These are phyloP conservation scores for Sporothrix phasma DNA, from an alignment of 2,329 filamentous ascomycete species.

Conservation along the genomic window DNA sequence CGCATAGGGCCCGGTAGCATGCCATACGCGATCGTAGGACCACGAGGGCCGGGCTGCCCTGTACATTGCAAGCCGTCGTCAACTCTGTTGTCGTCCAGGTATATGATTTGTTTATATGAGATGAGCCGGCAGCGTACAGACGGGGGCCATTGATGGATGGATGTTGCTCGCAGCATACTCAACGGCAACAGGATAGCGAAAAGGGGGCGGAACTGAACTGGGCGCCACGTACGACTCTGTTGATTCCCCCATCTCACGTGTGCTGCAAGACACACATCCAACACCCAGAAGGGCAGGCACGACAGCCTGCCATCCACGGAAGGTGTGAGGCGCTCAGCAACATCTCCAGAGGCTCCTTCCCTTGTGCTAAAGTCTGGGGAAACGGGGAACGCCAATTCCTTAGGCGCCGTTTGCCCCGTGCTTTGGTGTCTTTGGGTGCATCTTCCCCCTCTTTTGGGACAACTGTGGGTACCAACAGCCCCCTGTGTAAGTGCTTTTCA, in stretches of 20 bases:
- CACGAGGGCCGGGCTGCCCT: constrained; percentile 15
- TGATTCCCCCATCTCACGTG: too few relatives aligned
- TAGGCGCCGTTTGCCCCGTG: constrained; percentile 8
- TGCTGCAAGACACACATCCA: too few relatives aligned
- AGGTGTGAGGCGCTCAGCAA: background rate
- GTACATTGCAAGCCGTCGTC: background rate
- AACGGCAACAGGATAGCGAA: background rate
- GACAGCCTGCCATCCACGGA: background rate
- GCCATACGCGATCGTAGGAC: constrained; percentile 20
- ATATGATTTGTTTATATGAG: background rate
- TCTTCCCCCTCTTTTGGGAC: background rate
- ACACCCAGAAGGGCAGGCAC: background rate
- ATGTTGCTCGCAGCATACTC: background rate
- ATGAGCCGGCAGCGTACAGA: too few relatives aligned
- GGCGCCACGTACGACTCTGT: background rate
- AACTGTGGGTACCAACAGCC: constrained; percentile 3
- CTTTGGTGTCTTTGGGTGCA: background rate
- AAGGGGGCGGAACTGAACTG: background rate
- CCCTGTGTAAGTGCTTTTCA: constrained; percentile 2
- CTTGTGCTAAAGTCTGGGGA: constrained; percentile 8
- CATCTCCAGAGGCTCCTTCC: background rate
- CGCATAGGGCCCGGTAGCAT: constrained; percentile 20
- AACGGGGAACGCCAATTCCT: background rate
- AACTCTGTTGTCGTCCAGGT: background rate
- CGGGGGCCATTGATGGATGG: background rate